Evolutionary conservation across 495 filamentous ascomycete genomes (phyloP), one percentile per base, ranked within the genome.

Genomic region (Penicillium coprophilum): DNA sequence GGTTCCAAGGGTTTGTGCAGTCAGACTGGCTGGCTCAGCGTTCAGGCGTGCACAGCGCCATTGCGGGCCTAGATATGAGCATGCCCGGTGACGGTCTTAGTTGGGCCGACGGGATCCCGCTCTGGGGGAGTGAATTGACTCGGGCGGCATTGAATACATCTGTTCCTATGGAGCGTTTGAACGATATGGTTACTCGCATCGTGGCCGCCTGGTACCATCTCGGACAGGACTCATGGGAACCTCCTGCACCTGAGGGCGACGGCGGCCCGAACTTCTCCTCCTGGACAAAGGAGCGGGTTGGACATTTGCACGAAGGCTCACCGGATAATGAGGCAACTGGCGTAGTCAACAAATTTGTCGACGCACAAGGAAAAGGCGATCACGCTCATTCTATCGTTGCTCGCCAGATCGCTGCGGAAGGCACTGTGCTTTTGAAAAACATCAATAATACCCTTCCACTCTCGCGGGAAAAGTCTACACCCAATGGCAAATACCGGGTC

Each of bases 141-240:
- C 85, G 78, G 39, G 84, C 91, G 0, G 84, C 90, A 0, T 73
- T 97, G 31, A 98, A 97, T 65, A 84, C 84, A 17, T 90, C 89
- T 21, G 77, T 98, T 0, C 92, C 94, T 0, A 77, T 96, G 46
- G 84, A 87, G 20, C 80, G 94, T 32, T 62, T 98, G 34, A 89
- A 97, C 68, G 94, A 98, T 68, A 97, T 98, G 94, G 91, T 85
- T 4, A 90, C 89, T 2, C 84, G 93, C 21, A 87, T 96, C 58
- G 91, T 97, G 3, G 93, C 93, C 0, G 80, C 92, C 0, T 97
- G 91, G 90, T 97, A 95, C 67, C 90, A 95, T 65, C 71, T 96
- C 30, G 85, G 88, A 6, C 92, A 97, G 71, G 91, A 96, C 63
- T 77, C 87, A 47, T 79, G 82, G 71, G 75, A 75, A 15, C 81